These are phyloP conservation scores for Nicotiana undulata DNA, from an alignment of 257 asterid species.

Conservation along the genomic window DNA sequence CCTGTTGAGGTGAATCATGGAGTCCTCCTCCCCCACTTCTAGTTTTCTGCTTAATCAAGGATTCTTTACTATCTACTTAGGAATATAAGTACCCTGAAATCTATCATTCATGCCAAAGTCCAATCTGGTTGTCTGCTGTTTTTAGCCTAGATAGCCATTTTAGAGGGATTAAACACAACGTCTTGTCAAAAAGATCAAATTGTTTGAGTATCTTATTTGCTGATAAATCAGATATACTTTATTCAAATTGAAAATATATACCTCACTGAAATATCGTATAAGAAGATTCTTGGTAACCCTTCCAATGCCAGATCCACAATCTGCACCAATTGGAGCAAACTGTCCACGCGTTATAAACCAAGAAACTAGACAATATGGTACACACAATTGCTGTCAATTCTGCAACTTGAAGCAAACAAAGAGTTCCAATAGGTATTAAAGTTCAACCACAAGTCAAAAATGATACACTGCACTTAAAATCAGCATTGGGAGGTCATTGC, in stretches of 20 bases:
- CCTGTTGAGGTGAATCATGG: not conserved
- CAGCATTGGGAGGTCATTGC: not conserved
- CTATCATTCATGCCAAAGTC: not conserved
- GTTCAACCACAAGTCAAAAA: not conserved
- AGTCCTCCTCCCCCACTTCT: not conserved
- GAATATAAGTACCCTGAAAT: not conserved
- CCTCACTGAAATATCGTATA: slow-evolving; percentile 80
- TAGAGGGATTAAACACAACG: not conserved
- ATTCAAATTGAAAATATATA: slow-evolving; percentile 6
- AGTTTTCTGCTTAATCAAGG: not conserved
- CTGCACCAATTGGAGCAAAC: slow-evolving; percentile 34
- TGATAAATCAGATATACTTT: not conserved
- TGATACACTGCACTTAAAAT: not conserved
- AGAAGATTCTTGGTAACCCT: slow-evolving; percentile 82
- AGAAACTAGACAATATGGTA: slow-evolving; percentile 1
- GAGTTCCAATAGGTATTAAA: not conserved
- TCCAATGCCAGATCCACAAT: slow-evolving; percentile 98
- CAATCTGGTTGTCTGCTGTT: not conserved
- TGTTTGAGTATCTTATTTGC: not conserved
- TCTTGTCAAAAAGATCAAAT: not conserved
- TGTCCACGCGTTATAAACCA: slow-evolving; percentile 11
- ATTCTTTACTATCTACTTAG: not conserved
- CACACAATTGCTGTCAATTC: not conserved
- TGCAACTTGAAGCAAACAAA: not conserved
- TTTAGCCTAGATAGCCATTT: not conserved